A percentile compares a stretch with the other conserved stretches of the same genome.
Evolutionary conservation across 371 early-diverging fungal genomes (phyloP).

Genomic region (Choanephora cucurbitarum): DNA sequence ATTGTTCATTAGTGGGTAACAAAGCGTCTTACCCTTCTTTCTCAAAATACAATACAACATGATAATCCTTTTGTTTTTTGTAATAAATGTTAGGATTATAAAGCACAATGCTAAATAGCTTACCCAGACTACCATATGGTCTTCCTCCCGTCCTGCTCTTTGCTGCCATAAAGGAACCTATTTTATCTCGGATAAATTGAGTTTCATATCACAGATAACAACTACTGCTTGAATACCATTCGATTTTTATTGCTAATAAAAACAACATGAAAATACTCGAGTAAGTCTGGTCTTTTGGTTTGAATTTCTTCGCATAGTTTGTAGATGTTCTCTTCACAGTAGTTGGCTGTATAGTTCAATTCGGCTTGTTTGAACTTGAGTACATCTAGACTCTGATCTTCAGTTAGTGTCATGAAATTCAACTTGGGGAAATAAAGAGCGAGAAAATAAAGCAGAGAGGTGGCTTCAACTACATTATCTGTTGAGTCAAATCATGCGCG

Average conservation of each 20-base stretch:
- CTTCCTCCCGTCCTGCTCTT: slow-evolving; percentile 15
- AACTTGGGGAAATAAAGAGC: no score
- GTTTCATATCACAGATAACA: no score
- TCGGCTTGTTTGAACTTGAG: slow-evolving; percentile 10
- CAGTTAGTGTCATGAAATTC: no score
- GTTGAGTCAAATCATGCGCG: no score
- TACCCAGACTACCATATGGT: slow-evolving; percentile 45
- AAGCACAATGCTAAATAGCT: no score
- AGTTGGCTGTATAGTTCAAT: slow-evolving; percentile 35
- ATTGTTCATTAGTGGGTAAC: neutral
- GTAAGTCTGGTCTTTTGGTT: slow-evolving; percentile 10
- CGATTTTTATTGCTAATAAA: slow-evolving; percentile 41
- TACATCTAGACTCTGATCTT: slow-evolving; percentile 1
- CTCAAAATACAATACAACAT: slow-evolving; percentile 34
- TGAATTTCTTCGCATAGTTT: slow-evolving; percentile 32
- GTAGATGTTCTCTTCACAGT: slow-evolving; percentile 53
- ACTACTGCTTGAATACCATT: slow-evolving; percentile 17
- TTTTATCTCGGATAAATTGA: no score
- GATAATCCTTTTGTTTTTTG: slow-evolving; percentile 38
- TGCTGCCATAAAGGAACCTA: slow-evolving; percentile 43
- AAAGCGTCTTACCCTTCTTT: neutral
- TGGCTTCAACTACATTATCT: no score
- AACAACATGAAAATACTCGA: slow-evolving; percentile 30
- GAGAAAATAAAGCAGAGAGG: no score
- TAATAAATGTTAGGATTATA: neutral